Evolutionary conservation across 192 early-diverging fungal genomes (phyloP).

Genomic region (Obelidium mucronatum): DNA sequence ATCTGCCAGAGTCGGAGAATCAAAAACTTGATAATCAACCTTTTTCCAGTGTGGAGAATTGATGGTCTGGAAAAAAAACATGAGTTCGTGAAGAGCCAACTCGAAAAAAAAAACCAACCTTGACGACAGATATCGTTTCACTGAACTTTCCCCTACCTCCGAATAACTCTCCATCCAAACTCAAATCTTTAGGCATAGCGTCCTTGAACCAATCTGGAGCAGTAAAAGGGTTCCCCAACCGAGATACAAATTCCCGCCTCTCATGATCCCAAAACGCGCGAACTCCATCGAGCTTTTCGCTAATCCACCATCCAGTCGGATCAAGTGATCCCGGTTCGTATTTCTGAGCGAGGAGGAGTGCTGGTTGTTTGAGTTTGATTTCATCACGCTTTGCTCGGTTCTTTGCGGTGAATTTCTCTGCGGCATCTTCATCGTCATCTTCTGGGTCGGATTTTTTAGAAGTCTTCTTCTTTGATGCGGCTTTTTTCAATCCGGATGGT

Average conservation of each 20-base stretch:
- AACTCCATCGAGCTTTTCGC: constrained; percentile 78
- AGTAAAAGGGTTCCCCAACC: constrained; percentile 65
- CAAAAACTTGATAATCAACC: constrained; percentile 69
- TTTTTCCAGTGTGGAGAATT: constrained; percentile 55
- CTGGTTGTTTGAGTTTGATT: constrained; percentile 21
- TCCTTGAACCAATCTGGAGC: constrained; percentile 61
- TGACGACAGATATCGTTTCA: constrained; percentile 70
- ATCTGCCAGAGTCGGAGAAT: constrained; percentile 57
- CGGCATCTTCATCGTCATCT: constrained; percentile 34
- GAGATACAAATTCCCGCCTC: constrained; percentile 51
- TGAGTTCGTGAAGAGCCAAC: not conserved
- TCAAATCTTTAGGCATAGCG: constrained; percentile 58
- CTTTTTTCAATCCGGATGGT: not conserved
- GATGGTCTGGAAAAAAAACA: constrained; percentile 24
- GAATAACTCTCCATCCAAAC: constrained; percentile 78
- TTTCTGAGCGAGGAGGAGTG: constrained; percentile 40
- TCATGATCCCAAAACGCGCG: constrained; percentile 68
- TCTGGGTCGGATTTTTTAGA: not conserved
- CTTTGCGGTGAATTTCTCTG: constrained; percentile 12
- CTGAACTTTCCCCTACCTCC: constrained; percentile 69
- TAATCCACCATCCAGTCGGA: constrained; percentile 75
- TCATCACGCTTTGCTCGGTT: constrained; percentile 45
- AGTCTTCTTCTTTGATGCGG: constrained; percentile 11
- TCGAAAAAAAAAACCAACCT: constrained; percentile 23
- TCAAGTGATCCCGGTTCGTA: constrained; percentile 43